Conservation (phyloP, 2,329 filamentous ascomycete genomes). For the Camillea tinctor region DNA sequence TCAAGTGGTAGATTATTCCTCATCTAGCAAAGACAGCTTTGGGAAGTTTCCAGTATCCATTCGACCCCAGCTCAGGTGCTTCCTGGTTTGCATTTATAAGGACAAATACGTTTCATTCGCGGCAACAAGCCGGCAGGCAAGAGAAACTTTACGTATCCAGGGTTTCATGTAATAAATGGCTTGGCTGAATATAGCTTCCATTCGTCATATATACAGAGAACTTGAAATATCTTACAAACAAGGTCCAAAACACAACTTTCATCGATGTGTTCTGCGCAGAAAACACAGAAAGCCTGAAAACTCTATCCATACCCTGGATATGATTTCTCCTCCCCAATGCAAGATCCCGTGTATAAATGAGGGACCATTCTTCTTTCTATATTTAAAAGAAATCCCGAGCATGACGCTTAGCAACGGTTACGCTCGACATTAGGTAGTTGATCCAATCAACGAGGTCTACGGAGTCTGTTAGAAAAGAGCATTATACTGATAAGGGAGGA, state of each 20-base stretch:
- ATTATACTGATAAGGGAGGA: neutral
- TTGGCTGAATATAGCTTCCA: neutral
- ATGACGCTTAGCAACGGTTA: neutral
- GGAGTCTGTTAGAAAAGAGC: neutral
- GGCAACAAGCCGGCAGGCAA: neutral
- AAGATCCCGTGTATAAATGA: too few species aligned
- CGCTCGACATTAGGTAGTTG: neutral
- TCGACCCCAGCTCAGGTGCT: too few species aligned
- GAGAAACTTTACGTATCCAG: neutral
- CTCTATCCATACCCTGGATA: too few species aligned
- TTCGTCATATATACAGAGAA: neutral
- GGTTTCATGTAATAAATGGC: neutral
- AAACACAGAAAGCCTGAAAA: too few species aligned
- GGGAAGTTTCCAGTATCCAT: too few species aligned
- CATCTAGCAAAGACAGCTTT: too few species aligned
- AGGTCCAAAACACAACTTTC: neutral
- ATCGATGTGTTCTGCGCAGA: neutral
- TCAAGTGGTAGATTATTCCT: too few species aligned
- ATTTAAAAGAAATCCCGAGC: neutral
- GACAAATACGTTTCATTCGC: too few species aligned
- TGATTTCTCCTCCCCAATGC: too few species aligned
- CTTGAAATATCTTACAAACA: neutral
- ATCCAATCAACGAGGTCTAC: neutral
- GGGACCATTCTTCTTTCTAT: neutral
- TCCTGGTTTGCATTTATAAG: too few species aligned